phyloP scores from a whole-genome alignment of 2,329 filamentous ascomycete genomes.

The Phaeosphaeria sp. region DNA sequence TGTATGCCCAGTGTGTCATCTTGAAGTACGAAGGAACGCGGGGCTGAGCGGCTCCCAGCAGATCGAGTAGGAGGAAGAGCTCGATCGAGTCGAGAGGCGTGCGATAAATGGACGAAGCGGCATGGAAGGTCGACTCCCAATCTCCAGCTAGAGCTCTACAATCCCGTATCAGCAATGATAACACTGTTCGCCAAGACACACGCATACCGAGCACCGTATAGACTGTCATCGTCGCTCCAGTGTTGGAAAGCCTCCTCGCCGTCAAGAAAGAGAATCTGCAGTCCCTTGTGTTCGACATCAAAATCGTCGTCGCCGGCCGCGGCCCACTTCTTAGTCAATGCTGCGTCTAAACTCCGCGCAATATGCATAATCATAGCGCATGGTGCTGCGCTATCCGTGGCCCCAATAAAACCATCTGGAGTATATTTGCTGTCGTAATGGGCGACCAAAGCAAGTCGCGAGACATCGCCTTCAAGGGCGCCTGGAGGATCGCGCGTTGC shows the following conservation, averaged over 20 bases:
- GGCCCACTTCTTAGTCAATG: conserved; percentile 87
- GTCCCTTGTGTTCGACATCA: conserved; percentile 73
- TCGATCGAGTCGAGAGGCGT: conserved; percentile 81
- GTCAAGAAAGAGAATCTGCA: conserved; percentile 90
- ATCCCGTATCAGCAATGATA: conserved; percentile 1
- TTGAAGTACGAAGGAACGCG: conserved; percentile 85
- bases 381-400: conserved; percentile 90
- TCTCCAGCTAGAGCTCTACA: conserved; percentile 73
- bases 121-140: conserved; percentile 78
- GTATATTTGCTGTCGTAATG: conserved; percentile 90
- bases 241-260: conserved; percentile 89
- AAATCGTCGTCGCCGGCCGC: conserved; percentile 55
- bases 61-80: conserved; percentile 87
- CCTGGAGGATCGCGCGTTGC: conserved; percentile 91
- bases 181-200: neutral
- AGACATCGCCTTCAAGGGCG: conserved; percentile 74
- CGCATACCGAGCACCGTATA: conserved; percentile 82
- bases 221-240: conserved; percentile 83
- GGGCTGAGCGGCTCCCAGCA: conserved; percentile 76
- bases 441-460: conserved; percentile 83
- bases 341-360: conserved; percentile 79
- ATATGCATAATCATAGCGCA: conserved; percentile 94
- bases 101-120: conserved; percentile 74
- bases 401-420: conserved; percentile 89
- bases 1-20: conserved; percentile 93